Conservation (phyloP, 768 basidiomycete genomes). For the Suillus ampliporus region DNA sequence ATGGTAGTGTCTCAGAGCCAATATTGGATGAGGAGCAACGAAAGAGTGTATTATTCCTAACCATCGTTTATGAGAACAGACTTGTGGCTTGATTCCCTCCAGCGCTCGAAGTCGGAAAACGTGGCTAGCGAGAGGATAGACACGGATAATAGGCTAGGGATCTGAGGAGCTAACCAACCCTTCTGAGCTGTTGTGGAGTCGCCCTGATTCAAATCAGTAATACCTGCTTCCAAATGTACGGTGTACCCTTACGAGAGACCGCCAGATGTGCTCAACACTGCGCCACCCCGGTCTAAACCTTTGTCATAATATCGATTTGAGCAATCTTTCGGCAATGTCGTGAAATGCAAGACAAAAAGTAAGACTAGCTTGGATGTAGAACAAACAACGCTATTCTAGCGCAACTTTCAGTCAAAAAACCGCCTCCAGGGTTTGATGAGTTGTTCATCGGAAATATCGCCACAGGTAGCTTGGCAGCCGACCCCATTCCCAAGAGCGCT, state of each 20-base stretch:
- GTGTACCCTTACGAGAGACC: conserved; percentile 36
- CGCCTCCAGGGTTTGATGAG: conserved; percentile 24
- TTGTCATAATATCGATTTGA: conserved; percentile 31
- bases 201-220: conserved; percentile 18
- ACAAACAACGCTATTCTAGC: conserved; percentile 41
- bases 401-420: conserved; percentile 35
- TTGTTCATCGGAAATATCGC: neutral
- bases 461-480: conserved; percentile 30
- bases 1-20: conserved; percentile 39
- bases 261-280: conserved; percentile 37
- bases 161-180: conserved; percentile 40
- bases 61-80: conserved; percentile 40
- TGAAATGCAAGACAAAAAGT: conserved; percentile 29
- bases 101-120: conserved; percentile 37
- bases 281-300: conserved; percentile 43
- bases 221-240: neutral
- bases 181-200: conserved; percentile 37
- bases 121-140: conserved; percentile 32
- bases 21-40: conserved; percentile 51
- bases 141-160: conserved; percentile 34
- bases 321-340: conserved; percentile 24
- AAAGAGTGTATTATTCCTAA: conserved; percentile 40
- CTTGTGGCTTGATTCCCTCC: conserved; percentile 29
- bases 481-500: conserved; percentile 38
- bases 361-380: conserved; percentile 40